Conservation (phyloP, 495 filamentous ascomycete species). For the Daldinia grandis region DNA sequence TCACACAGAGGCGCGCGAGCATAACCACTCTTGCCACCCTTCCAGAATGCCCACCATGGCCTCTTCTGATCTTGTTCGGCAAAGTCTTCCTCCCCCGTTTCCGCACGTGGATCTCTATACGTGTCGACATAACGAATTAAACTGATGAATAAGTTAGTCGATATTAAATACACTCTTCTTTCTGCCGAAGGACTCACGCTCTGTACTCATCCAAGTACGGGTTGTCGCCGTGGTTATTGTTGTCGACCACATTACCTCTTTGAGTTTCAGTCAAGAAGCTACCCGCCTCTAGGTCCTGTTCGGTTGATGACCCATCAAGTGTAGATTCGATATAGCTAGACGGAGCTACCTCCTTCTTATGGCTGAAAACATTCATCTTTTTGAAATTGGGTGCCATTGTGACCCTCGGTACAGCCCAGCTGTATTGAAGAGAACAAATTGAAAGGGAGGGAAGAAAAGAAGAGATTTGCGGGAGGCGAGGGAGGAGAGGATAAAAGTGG, state of each 20-base stretch:
- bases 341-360: constrained; percentile 19
- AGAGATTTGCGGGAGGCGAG: constrained; percentile 31
- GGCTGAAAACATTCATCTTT: constrained; percentile 35
- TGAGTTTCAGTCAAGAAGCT: constrained; percentile 39
- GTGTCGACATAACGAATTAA: constrained; percentile 73
- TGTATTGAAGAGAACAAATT: constrained; percentile 31
- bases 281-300: constrained; percentile 40
- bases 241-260: constrained; percentile 33
- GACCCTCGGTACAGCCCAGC: constrained; percentile 43
- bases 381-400: constrained; percentile 43
- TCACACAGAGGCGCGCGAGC: constrained; percentile 45
- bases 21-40: constrained; percentile 49
- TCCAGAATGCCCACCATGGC: constrained; percentile 68
- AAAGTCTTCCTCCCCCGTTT: constrained; percentile 63
- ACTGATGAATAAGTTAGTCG: constrained; percentile 22
- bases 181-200: constrained; percentile 32
- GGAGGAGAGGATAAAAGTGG: constrained; percentile 17
- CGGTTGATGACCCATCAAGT: constrained; percentile 17
- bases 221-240: constrained; percentile 34
- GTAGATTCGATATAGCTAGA: constrained; percentile 28
- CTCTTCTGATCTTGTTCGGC: constrained; percentile 51
- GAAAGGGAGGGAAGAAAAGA: constrained; percentile 4
- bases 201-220: constrained; percentile 52
- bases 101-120: constrained; percentile 67
- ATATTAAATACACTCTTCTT: not conserved